These are phyloP conservation scores for Arachis monticola DNA, from an alignment of 331 rosid species.

Conservation along the genomic window DNA sequence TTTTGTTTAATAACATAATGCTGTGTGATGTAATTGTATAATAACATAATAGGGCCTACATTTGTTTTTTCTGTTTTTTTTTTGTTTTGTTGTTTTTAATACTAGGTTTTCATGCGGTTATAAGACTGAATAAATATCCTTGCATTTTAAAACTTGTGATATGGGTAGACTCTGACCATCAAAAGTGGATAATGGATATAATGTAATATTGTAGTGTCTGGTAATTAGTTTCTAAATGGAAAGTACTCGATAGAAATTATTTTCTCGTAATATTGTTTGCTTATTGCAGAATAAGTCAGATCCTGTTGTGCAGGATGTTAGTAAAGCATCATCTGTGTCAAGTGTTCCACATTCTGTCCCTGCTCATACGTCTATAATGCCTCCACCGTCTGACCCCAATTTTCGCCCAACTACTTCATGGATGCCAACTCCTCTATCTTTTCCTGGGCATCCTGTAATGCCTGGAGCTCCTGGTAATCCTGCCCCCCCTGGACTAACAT, in stretches of 20 bases:
- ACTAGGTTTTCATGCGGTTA: slow-evolving; percentile 16
- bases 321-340: slow-evolving; percentile 53
- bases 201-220: not conserved
- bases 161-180: slow-evolving; percentile 9
- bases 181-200: slow-evolving; percentile 8
- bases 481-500: slow-evolving; percentile 72
- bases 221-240: slow-evolving; percentile 11
- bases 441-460: slow-evolving; percentile 51
- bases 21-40: not conserved
- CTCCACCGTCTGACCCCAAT: slow-evolving; percentile 55
- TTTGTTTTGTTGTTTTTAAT: not conserved
- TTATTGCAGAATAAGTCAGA: slow-evolving; percentile 52
- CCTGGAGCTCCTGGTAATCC: slow-evolving; percentile 66
- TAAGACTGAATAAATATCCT: not conserved
- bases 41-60: not conserved
- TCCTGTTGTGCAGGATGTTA: slow-evolving; percentile 50
- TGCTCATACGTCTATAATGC: slow-evolving; percentile 49
- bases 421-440: slow-evolving; percentile 57
- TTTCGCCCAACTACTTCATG: slow-evolving; percentile 54
- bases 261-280: slow-evolving; percentile 37
- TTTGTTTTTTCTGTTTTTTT: not conserved
- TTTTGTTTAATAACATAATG: not conserved
- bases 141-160: slow-evolving; percentile 22
- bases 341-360: slow-evolving; percentile 51
- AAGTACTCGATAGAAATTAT: not conserved